Conservation (phyloP, 2,329 filamentous ascomycete species). For the Ilyonectria sp. region DNA sequence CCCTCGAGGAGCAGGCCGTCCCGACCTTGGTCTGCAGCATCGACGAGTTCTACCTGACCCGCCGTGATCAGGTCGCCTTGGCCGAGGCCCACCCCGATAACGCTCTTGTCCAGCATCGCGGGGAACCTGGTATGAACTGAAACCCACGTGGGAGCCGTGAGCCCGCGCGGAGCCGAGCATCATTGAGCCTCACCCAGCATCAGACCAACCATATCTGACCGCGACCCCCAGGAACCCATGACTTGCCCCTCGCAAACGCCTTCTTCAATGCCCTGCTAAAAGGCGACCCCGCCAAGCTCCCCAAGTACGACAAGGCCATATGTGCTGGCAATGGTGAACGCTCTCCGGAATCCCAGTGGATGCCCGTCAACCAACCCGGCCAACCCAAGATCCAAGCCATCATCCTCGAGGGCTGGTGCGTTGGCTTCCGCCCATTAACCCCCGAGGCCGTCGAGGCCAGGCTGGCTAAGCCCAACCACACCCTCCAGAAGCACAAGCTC, state of each 20-base stretch:
- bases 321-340: constrained; percentile 85
- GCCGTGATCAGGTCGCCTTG: constrained; percentile 76
- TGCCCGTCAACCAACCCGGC: constrained; percentile 66
- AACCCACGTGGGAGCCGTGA: constrained; percentile 15
- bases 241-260: constrained; percentile 73
- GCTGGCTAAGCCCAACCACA: constrained; percentile 66
- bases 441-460: constrained; percentile 66
- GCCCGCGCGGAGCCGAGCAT: background rate
- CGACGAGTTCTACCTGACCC: constrained; percentile 90
- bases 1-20: constrained; percentile 70
- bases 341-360: constrained; percentile 74
- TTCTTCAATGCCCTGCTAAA: constrained; percentile 74
- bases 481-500: constrained; percentile 62
- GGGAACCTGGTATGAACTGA: constrained; percentile 75
- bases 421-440: constrained; percentile 81
- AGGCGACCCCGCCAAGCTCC: constrained; percentile 70
- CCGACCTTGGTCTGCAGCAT: constrained; percentile 84
- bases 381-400: constrained; percentile 73
- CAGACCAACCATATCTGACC: constrained; percentile 18
- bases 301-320: constrained; percentile 87
- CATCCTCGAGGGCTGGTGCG: constrained; percentile 92
- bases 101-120: constrained; percentile 83
- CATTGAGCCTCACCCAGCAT: background rate
- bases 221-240: constrained; percentile 72
- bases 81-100: constrained; percentile 78